Evolutionary conservation across 2,329 filamentous ascomycete genomes (phyloP).

Genomic region (Atkinsonella texensis): DNA sequence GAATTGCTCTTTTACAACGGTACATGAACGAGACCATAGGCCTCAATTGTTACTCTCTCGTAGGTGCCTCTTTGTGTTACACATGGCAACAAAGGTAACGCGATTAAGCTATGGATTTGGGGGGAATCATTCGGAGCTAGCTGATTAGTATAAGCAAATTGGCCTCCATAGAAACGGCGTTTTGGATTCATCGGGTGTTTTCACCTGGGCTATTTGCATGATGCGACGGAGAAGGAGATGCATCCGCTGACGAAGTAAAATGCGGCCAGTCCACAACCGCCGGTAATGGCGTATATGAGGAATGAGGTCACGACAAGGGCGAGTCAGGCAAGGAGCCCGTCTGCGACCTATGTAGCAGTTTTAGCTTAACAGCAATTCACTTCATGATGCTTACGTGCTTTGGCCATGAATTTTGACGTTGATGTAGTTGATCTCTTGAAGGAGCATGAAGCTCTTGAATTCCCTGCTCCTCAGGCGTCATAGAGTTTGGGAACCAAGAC

Average conservation of each 20-base stretch:
- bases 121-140: not conserved
- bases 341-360: not conserved
- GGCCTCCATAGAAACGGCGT: conserved; percentile 3
- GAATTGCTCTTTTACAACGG: not conserved
- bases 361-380: not conserved
- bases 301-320: not conserved
- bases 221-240: not conserved
- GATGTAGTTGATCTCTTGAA: no score
- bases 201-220: not conserved
- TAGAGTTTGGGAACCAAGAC: no score
- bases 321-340: not conserved
- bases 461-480: no score
- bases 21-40: not conserved
- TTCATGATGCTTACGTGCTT: not conserved
- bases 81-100: not conserved
- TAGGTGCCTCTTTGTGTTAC: not conserved
- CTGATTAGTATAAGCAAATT: not conserved
- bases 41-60: not conserved
- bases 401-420: no score
- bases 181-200: not conserved
- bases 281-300: not conserved
- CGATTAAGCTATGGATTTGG: not conserved
- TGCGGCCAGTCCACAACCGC: not conserved
- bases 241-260: not conserved
- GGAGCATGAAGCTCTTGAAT: no score